Conservation (phyloP, 352 stramenopile species). For the Phytophthora sp. region DNA sequence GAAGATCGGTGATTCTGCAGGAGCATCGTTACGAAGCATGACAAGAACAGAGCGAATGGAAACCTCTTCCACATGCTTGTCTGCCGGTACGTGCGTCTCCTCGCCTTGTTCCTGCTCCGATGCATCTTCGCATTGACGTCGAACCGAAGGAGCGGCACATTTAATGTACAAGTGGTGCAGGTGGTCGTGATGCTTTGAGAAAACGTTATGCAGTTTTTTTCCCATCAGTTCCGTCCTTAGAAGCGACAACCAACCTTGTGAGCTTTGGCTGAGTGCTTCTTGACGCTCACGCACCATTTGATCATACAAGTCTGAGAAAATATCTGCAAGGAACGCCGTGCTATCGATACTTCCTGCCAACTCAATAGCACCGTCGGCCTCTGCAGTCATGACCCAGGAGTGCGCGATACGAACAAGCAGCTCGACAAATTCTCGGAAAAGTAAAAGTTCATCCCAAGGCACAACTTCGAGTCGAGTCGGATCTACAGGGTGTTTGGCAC, state of each 20-base stretch:
- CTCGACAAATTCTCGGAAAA: constrained; percentile 73
- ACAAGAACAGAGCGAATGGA: constrained; percentile 35
- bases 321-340: constrained; percentile 34
- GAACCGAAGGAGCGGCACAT: constrained; percentile 19
- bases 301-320: constrained; percentile 54
- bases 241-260: constrained; percentile 26
- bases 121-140: constrained; percentile 4
- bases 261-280: constrained; percentile 14
- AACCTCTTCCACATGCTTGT: constrained; percentile 6
- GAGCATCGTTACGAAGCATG: constrained; percentile 26
- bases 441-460: constrained; percentile 44
- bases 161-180: constrained; percentile 42
- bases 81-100: background rate
- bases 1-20: constrained; percentile 22
- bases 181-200: constrained; percentile 42
- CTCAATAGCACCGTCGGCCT: constrained; percentile 9
- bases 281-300: constrained; percentile 43
- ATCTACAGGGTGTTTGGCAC: constrained; percentile 18
- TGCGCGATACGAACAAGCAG: constrained; percentile 64
- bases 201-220: constrained; percentile 48
- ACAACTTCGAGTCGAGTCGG: constrained; percentile 35
- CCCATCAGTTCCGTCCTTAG: constrained; percentile 40
- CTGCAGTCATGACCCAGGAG: constrained; percentile 28
- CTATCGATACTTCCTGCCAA: constrained; percentile 10
- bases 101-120: background rate